These are phyloP conservation scores for Kodamaea plutei DNA, from an alignment of 1,139 yeast species.

Conservation along the genomic window DNA sequence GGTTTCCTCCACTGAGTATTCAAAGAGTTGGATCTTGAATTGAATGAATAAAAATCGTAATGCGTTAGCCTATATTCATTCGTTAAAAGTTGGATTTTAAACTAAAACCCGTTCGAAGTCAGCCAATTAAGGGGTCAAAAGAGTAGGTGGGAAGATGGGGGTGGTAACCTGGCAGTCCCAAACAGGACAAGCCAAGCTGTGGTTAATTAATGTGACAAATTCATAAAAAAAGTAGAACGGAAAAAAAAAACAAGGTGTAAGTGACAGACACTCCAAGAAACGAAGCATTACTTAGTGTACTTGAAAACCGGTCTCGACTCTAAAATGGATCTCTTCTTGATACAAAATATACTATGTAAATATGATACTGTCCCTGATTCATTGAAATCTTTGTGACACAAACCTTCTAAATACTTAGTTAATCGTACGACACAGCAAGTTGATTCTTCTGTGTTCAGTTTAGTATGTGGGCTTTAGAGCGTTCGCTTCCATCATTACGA, in stretches of 20 bases:
- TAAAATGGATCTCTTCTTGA: slow-evolving; percentile 38
- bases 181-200: no score
- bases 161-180: no score
- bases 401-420: no score
- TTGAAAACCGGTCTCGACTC: slow-evolving; percentile 29
- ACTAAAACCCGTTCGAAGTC: slow-evolving; percentile 13
- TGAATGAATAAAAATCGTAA: slow-evolving; percentile 15
- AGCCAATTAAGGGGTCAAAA: slow-evolving; percentile 10
- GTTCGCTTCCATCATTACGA: no score
- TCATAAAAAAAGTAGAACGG: slow-evolving; percentile 2
- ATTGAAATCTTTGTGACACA: no score
- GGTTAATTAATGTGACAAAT: slow-evolving; percentile 1
- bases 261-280: slow-evolving; percentile 7
- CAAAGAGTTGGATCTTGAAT: slow-evolving; percentile 34
- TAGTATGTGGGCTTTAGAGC: no score
- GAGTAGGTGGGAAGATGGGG: slow-evolving; percentile 5
- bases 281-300: slow-evolving; percentile 21
- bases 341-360: no score
- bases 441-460: no score
- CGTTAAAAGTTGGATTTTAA: slow-evolving; percentile 41
- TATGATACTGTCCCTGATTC: no score
- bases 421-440: no score
- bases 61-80: slow-evolving; percentile 17
- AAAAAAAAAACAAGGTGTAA: slow-evolving; percentile 1
- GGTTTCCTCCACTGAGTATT: slow-evolving; percentile 10